Evolutionary conservation across 208 protist genomes (phyloP), one percentile per base, ranked within the genome.

Genomic region (Trypanosoma brucei): DNA sequence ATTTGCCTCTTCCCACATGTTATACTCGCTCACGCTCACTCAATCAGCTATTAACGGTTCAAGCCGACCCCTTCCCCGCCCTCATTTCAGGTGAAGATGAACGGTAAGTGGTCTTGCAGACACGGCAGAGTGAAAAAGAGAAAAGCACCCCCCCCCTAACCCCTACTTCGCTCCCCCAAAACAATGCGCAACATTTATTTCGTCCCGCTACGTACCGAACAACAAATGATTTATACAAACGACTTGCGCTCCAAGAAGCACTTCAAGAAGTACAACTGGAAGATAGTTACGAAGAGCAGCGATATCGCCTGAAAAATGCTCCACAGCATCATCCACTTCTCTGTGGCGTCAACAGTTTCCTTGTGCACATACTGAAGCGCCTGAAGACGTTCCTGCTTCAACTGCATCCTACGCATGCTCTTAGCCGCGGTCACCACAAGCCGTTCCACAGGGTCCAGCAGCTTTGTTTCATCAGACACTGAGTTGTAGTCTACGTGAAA

Each of bases 191-290:
- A 22, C 22, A 22, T 22, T 22, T 22, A 22, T 22, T 22, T 22
- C 22, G 22, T 22, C 22, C 22, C 22, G 22, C 22, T 22, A 22
- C 22, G 22, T 22, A 22, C 22, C 0, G 22, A 22, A 22, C 22
- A 22, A 22, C 22, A 22, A 22, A 22, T 22, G 22, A 22, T 22
- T 56, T 75, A 95, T 11, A 91, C 44, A 62, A 81, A 85, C 49
- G 86, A 78, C 69, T 84, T 85, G 36, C 71, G 65, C 70, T 95
- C 86, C 44, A 95, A 56, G 46, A 93, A 90, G 14, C 89, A 72
- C 68, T 86, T 84, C 35, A 95, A 71, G 44, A 91, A 76, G 51
- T 66, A 91, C 2, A 95, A 34, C 65, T 95, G 86, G 30, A 87
- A 86, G 33, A 68, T 44, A n/a, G 75, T 73, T 70, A 92, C 84